A percentile compares a stretch with the other conserved stretches of the same genome.
Conservation (phyloP, 176 grass and related monocot species). For the Leersia perrieri region DNA sequence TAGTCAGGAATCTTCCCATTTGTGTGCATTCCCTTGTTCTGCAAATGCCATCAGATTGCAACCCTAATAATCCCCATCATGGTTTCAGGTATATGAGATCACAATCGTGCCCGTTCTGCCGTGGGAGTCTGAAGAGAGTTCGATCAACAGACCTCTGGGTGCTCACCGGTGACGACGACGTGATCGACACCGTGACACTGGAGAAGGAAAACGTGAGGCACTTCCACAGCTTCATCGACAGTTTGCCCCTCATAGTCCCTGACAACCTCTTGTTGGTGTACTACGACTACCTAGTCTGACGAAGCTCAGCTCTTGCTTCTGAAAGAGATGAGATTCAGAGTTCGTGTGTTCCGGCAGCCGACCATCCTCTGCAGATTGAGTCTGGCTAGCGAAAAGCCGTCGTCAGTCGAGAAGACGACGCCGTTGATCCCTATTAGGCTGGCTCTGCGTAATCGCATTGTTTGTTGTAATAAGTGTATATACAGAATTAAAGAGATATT, state of each 20-base stretch:
- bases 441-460: slow-evolving; percentile 30
- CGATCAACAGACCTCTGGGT: slow-evolving; percentile 72
- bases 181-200: slow-evolving; percentile 63
- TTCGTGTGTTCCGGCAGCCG: slow-evolving; percentile 46
- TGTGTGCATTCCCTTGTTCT: background rate
- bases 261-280: slow-evolving; percentile 72
- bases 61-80: slow-evolving; percentile 13
- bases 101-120: slow-evolving; percentile 75
- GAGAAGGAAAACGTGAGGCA: slow-evolving; percentile 71
- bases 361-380: slow-evolving; percentile 61
- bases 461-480: slow-evolving; percentile 53
- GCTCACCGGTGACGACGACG: slow-evolving; percentile 67
- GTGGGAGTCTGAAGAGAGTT: slow-evolving; percentile 69
- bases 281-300: slow-evolving; percentile 71
- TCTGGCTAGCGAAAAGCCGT: slow-evolving; percentile 53
- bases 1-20: background rate
- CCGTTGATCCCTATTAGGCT: slow-evolving; percentile 19
- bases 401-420: background rate
- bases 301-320: background rate
- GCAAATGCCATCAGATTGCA: background rate
- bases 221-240: slow-evolving; percentile 75
- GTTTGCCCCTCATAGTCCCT: slow-evolving; percentile 65
- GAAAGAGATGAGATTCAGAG: slow-evolving; percentile 6
- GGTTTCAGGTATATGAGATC: slow-evolving; percentile 69
- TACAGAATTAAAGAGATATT: slow-evolving; percentile 32